Conservation (phyloP, 1,284 basidiomycete species). For the Pascua guehoae region DNA sequence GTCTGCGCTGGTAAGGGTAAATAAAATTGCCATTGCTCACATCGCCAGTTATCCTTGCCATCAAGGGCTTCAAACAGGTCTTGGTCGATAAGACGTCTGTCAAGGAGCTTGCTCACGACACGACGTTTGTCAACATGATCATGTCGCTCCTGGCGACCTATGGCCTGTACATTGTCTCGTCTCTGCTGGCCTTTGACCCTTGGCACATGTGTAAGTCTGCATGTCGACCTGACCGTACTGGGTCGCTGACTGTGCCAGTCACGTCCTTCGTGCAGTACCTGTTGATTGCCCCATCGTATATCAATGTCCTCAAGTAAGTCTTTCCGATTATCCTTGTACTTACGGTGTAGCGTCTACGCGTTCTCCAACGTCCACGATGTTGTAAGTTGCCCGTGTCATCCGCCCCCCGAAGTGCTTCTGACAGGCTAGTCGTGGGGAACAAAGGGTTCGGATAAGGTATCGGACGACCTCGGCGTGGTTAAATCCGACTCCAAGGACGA, state of each 20-base stretch:
- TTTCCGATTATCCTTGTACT: slow-evolving; percentile 43
- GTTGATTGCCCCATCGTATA: slow-evolving; percentile 87
- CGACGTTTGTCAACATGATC: slow-evolving; percentile 27
- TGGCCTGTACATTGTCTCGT: slow-evolving; percentile 74
- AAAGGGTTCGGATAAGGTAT: slow-evolving; percentile 81
- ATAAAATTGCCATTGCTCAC: too few relatives aligned
- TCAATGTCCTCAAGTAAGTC: slow-evolving; percentile 79
- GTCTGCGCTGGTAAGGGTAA: slow-evolving; percentile 56
- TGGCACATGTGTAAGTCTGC: slow-evolving; percentile 8
- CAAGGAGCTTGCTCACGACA: slow-evolving; percentile 33
- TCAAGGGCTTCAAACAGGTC: too few relatives aligned
- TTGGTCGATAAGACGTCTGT: too few relatives aligned
- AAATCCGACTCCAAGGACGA: slow-evolving; percentile 55
- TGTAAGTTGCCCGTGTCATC: too few relatives aligned
- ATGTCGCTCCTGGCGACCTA: slow-evolving; percentile 63
- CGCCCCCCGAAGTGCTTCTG: too few relatives aligned
- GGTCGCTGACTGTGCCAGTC: slow-evolving; percentile 39
- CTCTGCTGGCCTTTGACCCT: slow-evolving; percentile 65
- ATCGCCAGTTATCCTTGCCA: too few relatives aligned
- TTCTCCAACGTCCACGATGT: slow-evolving; percentile 73
- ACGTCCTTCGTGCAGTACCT: slow-evolving; percentile 70
- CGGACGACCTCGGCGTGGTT: slow-evolving; percentile 78
- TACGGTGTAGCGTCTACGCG: slow-evolving; percentile 52
- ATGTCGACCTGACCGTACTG: too few relatives aligned
- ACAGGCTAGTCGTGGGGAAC: slow-evolving; percentile 64